Evolutionary conservation across 2,329 filamentous ascomycete species (phyloP).

Genomic region (Fusarium penzigii): DNA sequence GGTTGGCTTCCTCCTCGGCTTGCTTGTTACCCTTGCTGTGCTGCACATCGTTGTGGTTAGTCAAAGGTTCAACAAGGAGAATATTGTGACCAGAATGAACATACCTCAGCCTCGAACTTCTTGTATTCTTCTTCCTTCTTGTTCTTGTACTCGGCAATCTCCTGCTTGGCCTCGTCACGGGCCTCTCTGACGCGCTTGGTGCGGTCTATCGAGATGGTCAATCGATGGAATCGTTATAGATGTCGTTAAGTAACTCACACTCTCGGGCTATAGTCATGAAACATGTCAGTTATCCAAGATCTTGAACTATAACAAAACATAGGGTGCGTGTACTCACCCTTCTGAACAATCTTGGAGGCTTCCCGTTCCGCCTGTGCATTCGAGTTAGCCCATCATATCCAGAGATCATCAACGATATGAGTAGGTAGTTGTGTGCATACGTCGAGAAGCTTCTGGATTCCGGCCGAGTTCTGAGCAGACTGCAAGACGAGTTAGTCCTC

Average conservation of each 20-base stretch:
- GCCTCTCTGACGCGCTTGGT: constrained; percentile 98
- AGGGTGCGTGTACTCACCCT: constrained; percentile 59
- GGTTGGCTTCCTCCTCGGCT: constrained; percentile 78
- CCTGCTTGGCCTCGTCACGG: constrained; percentile 93
- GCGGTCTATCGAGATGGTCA: constrained; percentile 49
- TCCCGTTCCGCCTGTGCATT: constrained; percentile 82
- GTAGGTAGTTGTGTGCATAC: constrained; percentile 63
- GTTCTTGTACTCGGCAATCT: constrained; percentile 89
- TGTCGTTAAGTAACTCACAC: constrained; percentile 60
- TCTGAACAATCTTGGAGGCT: constrained; percentile 98
- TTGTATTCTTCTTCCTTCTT: constrained; percentile 94
- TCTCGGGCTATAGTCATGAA: constrained; percentile 66
- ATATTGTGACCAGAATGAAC: constrained; percentile 1
- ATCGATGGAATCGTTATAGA: constrained; percentile 1
- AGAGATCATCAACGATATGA: not conserved
- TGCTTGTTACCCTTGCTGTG: constrained; percentile 87
- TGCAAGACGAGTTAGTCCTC: constrained; percentile 42
- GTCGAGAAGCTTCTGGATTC: constrained; percentile 98
- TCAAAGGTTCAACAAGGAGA: not conserved
- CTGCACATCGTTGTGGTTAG: constrained; percentile 47
- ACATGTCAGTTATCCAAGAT: constrained; percentile 30
- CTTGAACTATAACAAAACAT: constrained; percentile 7
- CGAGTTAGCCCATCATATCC: constrained; percentile 2
- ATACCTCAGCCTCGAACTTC: constrained; percentile 78
- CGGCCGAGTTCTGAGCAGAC: constrained; percentile 97